Percentiles rank a stretch among this genome's conserved stretches.
These are phyloP conservation scores for Paramyrothecium roridum DNA, from an alignment of 2,329 filamentous ascomycete genomes.

Conservation along the genomic window DNA sequence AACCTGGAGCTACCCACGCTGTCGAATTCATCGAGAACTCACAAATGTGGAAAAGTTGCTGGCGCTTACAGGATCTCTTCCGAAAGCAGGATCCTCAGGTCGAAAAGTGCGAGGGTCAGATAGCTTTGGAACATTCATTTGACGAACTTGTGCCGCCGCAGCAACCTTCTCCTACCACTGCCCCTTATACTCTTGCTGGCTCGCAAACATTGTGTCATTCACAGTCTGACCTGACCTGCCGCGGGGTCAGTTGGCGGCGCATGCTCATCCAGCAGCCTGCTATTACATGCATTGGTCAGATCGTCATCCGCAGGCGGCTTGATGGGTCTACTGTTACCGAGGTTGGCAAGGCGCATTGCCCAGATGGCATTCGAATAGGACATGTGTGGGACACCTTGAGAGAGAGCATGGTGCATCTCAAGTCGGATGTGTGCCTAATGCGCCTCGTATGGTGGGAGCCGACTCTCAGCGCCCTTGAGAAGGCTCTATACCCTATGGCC, in stretches of 20 bases:
- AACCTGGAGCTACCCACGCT: neutral
- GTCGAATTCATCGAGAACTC: conserved; percentile 3
- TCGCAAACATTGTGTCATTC: neutral
- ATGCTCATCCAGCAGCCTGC: conserved; percentile 4
- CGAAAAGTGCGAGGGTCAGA: neutral
- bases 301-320: neutral
- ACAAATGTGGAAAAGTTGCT: neutral
- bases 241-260: conserved; percentile 3
- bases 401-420: conserved; percentile 1
- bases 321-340: conserved; percentile 2
- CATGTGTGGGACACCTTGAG: conserved; percentile 5
- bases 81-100: conserved; percentile 1
- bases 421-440: conserved; percentile 1
- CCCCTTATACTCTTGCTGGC: neutral
- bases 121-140: neutral
- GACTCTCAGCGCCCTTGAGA: conserved; percentile 3
- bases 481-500: conserved; percentile 3
- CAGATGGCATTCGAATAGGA: conserved; percentile 3
- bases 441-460: conserved; percentile 5
- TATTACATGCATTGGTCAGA: conserved; percentile 1
- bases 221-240: conserved; percentile 1
- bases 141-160: neutral
- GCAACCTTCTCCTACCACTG: neutral
- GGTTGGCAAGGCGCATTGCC: conserved; percentile 1
- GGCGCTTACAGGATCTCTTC: conserved; percentile 3